Evolutionary conservation across 2,329 filamentous ascomycete species (phyloP), one percentile per base, ranked within the genome.

Genomic region (Zymoseptoria crescenta): DNA sequence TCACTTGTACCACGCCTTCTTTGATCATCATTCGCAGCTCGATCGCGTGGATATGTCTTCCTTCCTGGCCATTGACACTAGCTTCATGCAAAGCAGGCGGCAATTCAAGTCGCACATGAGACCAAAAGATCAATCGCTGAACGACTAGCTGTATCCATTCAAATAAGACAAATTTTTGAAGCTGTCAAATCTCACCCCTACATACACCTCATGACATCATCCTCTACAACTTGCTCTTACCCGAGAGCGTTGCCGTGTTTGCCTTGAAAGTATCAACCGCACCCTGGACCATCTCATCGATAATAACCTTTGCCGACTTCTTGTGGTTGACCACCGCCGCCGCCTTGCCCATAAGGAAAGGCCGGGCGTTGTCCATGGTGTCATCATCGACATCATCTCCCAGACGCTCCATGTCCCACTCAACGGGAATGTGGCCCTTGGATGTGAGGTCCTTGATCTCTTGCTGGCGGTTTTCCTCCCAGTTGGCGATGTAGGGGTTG

Each of bases 311-410:
- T 62, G 94, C 94, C 48, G 83, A 79, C 85, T 95, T 95, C 81
- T 87, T 88, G 79, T 97, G 91, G 72, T 93, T 94, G 58, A 94
- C 89, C 30, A 96, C 90, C 28, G 94, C 93, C 45, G 94, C 89
- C 62, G 89, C 93, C 83, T 97, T 95, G 75, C 94, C 94, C 94
- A 99, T 99, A 68, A 96, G 78, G 81, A 85, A 96, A 13, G 92
- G 92, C 60, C 91, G 83, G 70, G 91, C 92, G 73, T 94, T 91
- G 74, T 97, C 94, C 79, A 99, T 86, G 35, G 88, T 84, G 49
- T 97, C 91, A 61, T 96, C 92, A 59, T 89, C 83, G 51, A 81
- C 67, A 59, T 81, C 79, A 59, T 81, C 79, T 21, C 82, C 81
- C 70, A 96, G 76, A 76, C 87, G 88, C 80, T 99, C 94, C 35